Percentiles rank a stretch among this genome's conserved stretches.
phyloP scores from a whole-genome alignment of 2,329 filamentous ascomycete genomes.

The Cladosporium sp. region DNA sequence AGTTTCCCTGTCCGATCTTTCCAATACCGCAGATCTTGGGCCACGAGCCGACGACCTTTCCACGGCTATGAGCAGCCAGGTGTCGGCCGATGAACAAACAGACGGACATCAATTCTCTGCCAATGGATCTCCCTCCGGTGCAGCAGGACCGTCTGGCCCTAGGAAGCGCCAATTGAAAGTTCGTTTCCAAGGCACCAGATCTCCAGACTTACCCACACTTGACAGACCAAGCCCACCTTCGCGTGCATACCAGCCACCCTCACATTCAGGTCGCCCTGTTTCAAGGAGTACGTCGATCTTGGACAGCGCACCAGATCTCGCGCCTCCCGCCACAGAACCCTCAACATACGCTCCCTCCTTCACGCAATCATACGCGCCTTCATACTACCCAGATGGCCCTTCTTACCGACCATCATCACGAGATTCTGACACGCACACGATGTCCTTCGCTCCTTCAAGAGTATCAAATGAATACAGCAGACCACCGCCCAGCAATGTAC shows the following conservation, averaged over 20 bases:
- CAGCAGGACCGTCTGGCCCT: conserved; percentile 19
- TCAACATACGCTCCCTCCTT: conserved; percentile 52
- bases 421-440: conserved; percentile 47
- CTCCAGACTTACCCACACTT: conserved; percentile 30
- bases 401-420: conserved; percentile 55
- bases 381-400: conserved; percentile 9
- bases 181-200: conserved; percentile 28
- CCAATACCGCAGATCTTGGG: not conserved
- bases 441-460: conserved; percentile 54
- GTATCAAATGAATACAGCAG: conserved; percentile 61
- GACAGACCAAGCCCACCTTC: conserved; percentile 40
- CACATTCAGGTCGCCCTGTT: conserved; percentile 35
- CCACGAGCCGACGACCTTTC: not conserved
- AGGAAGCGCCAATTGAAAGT: conserved; percentile 29
- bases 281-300: conserved; percentile 47
- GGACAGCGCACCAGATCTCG: conserved; percentile 46
- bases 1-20: conserved; percentile 12
- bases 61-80: conserved; percentile 6
- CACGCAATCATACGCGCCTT: conserved; percentile 3
- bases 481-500: conserved; percentile 64
- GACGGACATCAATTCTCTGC: not conserved
- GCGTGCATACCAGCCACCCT: conserved; percentile 48
- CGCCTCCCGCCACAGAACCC: conserved; percentile 57
- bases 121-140: conserved; percentile 12
- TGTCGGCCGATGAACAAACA: not conserved